Percentiles rank a stretch among this genome's conserved stretches.
Evolutionary conservation across 331 rosid species (phyloP).

Genomic region (Spiraea crenata): DNA sequence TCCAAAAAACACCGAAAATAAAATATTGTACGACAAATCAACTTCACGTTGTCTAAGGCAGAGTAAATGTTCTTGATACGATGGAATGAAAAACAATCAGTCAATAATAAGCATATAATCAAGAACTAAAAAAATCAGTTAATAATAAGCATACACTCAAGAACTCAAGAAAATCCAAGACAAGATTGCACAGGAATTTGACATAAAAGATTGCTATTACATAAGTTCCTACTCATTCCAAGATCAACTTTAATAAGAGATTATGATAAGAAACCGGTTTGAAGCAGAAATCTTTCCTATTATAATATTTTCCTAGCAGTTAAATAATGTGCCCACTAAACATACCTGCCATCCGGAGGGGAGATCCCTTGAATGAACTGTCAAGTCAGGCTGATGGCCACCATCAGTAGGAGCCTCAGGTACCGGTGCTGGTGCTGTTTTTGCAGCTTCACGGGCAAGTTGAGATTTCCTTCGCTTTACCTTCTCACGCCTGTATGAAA

Average conservation of each 20-base stretch:
- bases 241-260: neutral
- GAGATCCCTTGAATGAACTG: slow-evolving; percentile 61
- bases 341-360: slow-evolving; percentile 87
- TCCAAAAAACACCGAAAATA: neutral
- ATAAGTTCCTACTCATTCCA: neutral
- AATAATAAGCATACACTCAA: neutral
- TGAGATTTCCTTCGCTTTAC: slow-evolving; percentile 80
- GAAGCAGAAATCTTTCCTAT: neutral
- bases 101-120: neutral
- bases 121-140: neutral
- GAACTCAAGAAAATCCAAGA: neutral
- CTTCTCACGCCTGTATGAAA: slow-evolving; percentile 69
- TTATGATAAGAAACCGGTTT: neutral
- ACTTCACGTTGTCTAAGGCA: neutral
- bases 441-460: slow-evolving; percentile 44
- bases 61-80: no score
- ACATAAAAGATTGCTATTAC: neutral
- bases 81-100: neutral
- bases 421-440: slow-evolving; percentile 2
- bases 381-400: slow-evolving; percentile 52
- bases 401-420: slow-evolving; percentile 38
- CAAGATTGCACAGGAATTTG: neutral
- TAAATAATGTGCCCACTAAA: neutral
- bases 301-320: neutral
- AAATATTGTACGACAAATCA: neutral